Evolutionary conservation across 805 yeast species (phyloP), one percentile per base, ranked within the genome.

Genomic region (Brettanomyces naardenensis): DNA sequence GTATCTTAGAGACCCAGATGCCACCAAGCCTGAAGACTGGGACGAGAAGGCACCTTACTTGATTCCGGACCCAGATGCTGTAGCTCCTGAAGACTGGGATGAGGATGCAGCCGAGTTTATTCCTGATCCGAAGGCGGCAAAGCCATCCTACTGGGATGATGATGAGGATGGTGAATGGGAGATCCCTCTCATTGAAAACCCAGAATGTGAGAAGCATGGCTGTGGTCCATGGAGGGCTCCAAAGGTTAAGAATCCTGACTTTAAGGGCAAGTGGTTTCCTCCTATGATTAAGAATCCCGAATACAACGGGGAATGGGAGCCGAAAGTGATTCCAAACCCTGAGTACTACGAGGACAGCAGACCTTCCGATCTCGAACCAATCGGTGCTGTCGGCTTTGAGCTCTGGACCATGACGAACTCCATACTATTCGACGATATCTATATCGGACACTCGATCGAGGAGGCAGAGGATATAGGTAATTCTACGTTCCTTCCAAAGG

Each of bases 401-500:
- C 65, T 88, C 45, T 88, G 95, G 95, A 74, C 90, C 33, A 81
- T 88, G 79, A 80, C 84, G 45, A 68, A 69, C 31, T 74, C 83
- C 35, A 73, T 87, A 36, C 48, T 84, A 56, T 85, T 88, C 55
- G 86, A 86, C 57, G 85, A 88, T 62, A 75, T 88, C 43, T 89
- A 88, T 56, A 58, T 88, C 43, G 96, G 96, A 22, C 89, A 85
- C 54, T 76, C 84, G 2, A 64, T 88, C n/a, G 66, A 63, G 28
- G 95, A 88, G 53, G 96, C 96, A 10, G 95, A 89, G 64, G 40
- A 53, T 7, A 66, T 88, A 46, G 97, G 96, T 23, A 88, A 89
- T 54, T 58, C 62, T 6, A 87, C 96, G 0, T 88, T 74, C 58
- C 48, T 59, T 25, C 68, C 74, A 19, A 81, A 81, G 56, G 57